Evolutionary conservation across 176 grass and related monocot genomes (phyloP).

Genomic region (Oryza australiensis): DNA sequence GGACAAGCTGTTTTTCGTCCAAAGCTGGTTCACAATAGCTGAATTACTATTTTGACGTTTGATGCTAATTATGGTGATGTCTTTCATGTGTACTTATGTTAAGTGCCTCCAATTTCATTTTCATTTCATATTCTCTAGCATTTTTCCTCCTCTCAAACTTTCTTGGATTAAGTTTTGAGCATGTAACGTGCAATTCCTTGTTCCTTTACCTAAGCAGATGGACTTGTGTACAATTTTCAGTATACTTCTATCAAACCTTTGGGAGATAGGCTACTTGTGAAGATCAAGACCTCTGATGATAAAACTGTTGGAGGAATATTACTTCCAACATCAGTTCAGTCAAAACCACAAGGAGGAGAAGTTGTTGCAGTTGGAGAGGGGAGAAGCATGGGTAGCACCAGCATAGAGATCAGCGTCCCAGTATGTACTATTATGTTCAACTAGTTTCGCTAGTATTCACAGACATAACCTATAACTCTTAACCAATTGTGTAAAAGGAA

Average conservation of each 20-base stretch:
- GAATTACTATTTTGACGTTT: background rate
- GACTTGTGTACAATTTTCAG: slow-evolving; percentile 46
- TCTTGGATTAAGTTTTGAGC: slow-evolving; percentile 10
- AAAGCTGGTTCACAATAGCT: background rate
- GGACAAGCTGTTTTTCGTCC: background rate
- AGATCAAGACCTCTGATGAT: slow-evolving; percentile 68
- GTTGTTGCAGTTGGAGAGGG: slow-evolving; percentile 78
- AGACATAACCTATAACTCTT: background rate
- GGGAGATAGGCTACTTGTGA: slow-evolving; percentile 76
- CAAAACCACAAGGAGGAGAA: slow-evolving; percentile 73
- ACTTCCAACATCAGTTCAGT: slow-evolving; percentile 69
- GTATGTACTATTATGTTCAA: slow-evolving; percentile 41
- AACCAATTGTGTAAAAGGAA: background rate
- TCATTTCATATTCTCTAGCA: background rate
- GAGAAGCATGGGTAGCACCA: slow-evolving; percentile 56
- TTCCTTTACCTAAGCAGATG: background rate
- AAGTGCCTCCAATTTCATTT: background rate
- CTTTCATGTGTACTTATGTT: background rate
- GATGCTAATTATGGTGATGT: too few relatives aligned
- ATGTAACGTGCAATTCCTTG: background rate
- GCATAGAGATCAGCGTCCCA: slow-evolving; percentile 63
- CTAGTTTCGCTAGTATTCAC: background rate
- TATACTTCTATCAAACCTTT: slow-evolving; percentile 80
- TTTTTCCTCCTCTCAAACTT: background rate
- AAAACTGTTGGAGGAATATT: slow-evolving; percentile 84